These are phyloP conservation scores for Lolium multiflorum DNA, from an alignment of 176 grass and related monocot genomes.

Conservation along the genomic window DNA sequence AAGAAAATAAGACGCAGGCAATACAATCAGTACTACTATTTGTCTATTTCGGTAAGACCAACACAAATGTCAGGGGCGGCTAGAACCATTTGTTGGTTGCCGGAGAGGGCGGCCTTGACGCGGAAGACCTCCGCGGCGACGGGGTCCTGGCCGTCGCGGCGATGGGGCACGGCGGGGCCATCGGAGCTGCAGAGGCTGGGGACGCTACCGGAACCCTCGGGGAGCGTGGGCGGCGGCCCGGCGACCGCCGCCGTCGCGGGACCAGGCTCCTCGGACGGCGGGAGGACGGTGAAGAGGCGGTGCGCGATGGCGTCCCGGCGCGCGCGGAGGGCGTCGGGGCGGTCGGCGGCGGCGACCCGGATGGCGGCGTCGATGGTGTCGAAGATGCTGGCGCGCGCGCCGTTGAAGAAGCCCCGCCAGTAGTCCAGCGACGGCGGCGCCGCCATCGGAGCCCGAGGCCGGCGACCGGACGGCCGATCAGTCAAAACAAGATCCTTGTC, in stretches of 20 bases:
- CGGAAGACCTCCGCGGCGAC: slow-evolving; percentile 46
- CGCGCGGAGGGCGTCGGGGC: slow-evolving; percentile 51
- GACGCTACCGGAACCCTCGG: slow-evolving; percentile 49
- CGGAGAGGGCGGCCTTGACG: slow-evolving; percentile 53
- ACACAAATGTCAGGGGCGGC: background rate
- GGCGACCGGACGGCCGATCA: slow-evolving; percentile 23
- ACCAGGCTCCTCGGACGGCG: background rate
- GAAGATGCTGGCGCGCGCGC: slow-evolving; percentile 55
- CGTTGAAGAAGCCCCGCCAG: slow-evolving; percentile 74
- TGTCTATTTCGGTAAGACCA: background rate
- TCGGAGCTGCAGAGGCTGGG: slow-evolving; percentile 68
- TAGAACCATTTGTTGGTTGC: slow-evolving; percentile 47
- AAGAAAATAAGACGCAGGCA: background rate
- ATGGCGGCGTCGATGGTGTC: slow-evolving; percentile 66
- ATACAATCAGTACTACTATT: slow-evolving; percentile 36
- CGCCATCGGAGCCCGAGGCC: slow-evolving; percentile 37
- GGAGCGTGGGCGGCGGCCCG: background rate
- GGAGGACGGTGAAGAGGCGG: slow-evolving; percentile 55
- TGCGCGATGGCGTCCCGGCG: slow-evolving; percentile 66
- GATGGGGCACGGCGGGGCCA: background rate
- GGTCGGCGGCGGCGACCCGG: slow-evolving; percentile 60
- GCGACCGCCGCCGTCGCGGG: background rate
- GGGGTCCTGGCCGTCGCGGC: background rate
- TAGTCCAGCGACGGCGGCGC: slow-evolving; percentile 57
- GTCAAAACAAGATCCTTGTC: background rate